Evolutionary conservation across 2,329 filamentous ascomycete genomes (phyloP), one percentile per base, ranked within the genome.

Genomic region (Aureobasidium namibiae): DNA sequence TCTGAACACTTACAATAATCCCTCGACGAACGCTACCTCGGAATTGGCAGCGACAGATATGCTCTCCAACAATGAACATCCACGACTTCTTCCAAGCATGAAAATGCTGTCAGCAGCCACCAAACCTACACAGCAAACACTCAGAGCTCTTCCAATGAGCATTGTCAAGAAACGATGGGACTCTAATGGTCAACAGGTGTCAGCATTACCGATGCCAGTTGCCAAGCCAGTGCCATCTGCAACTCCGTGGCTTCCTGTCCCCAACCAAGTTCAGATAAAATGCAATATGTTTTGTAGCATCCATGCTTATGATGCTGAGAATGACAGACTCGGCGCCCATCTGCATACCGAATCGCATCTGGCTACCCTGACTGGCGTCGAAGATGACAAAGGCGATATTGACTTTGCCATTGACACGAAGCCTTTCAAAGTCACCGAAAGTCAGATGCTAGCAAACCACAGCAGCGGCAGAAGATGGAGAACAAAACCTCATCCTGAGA

Each of bases 71-170:
- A 56, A 56, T 45, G 18, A 11, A 2, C 41, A 60, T 1, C 58
- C 44, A 6, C 74, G 71, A 71, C 57, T 65, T 54, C 69, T 60
- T 48, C 66, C 63, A 38, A 67, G 59, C 21, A 63, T 45, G 45
- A 62, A 68, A n/a, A 69, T 71, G 63, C 54, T 72, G 23, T 57
- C 63, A 11, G 61, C 64, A 31, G 48, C 68, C 18, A 59, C 64
- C 8, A 34, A 36, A 26, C 14, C 26, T 44, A 11, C 18, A 24
- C 52, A 13, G 18, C 39, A 18, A 29, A 34, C 39, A 23, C 29
- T 54, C 34, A 42, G 3, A 18, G 16, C 45, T 34, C 39, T 26
- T 13, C 52, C 52, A 29, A 56, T n/a, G 26, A 16, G 13, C 11
- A 21, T 56, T 7, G 10, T 36, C 7, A 56, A 56, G 39, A 56